Base-by-base conservation (phyloP, 1,139 yeast species). In the Taphrina confusa region DNA sequence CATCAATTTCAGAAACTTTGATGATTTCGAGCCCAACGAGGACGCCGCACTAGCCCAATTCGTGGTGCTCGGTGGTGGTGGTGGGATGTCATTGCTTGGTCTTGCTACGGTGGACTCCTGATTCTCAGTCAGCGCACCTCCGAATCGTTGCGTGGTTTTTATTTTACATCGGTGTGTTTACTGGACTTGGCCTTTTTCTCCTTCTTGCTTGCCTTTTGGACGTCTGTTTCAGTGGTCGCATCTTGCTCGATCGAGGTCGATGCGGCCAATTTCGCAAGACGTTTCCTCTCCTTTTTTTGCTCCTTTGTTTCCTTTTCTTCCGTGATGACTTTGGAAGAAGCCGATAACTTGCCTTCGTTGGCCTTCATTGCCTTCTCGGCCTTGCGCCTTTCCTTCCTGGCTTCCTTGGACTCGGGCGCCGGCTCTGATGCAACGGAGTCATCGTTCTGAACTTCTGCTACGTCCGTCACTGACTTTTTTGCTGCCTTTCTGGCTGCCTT, bases 401-500 rank as follows among this genome's bases (percentile, higher is more conserved):
- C 51, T n/a, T 42, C 58, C 30, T 42, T 44, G 11, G 58, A 9
- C 45, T 54, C 47, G 20, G 30, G 16, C 22, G 16, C 31, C n/a
- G 22, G 14, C n/a, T 27, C 57, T 4, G 45, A 2, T 8, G 20
- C 14, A 14, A 34, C 36, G 20, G 6, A 8, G 3, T 9, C 31
- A 4, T 4, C 31, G 37, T 20, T 18, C 14, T 22, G n/a, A 6
- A 12, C 36, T 16, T 20, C 49, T n/a, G 18, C 49, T 23, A 28
- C 49, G 5, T 20, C 40, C 31, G 28, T 33, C 12, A 31, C 30
- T 1, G 45, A 44, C 18, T 33, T 28, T n/a, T 44, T 44, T 44
- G 58, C 58, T n/a, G 45, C 46, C 25, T 54, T 54, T 31, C 58
- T 25, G n/a, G 58, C 58, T 5, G 58, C 58, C 36, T 54, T 54